Conservation (phyloP, 345 rosid species). For the Gossypium australe region DNA sequence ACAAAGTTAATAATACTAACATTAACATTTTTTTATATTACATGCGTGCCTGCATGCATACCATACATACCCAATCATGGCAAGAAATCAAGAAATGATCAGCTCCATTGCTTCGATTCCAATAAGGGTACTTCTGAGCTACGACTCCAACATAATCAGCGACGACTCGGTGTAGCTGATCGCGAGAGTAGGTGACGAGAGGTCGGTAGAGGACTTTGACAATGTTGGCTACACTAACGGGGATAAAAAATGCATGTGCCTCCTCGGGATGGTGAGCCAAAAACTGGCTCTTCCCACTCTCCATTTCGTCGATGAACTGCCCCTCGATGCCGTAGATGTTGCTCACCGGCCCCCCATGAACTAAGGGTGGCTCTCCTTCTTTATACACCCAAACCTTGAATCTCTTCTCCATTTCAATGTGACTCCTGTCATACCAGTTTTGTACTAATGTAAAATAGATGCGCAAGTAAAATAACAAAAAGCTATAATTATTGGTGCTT, state of each 20-base stretch:
- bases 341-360: slow-evolving; percentile 20
- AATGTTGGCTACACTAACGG: slow-evolving; percentile 22
- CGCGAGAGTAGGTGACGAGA: slow-evolving; percentile 21
- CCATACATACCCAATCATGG: slow-evolving; percentile 50
- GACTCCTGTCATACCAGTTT: slow-evolving; percentile 19
- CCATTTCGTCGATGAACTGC: slow-evolving; percentile 35
- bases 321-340: slow-evolving; percentile 29
- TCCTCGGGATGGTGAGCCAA: slow-evolving; percentile 23
- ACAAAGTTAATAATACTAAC: no score
- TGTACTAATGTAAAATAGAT: no score
- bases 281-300: slow-evolving; percentile 21
- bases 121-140: slow-evolving; percentile 42
- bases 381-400: slow-evolving; percentile 32
- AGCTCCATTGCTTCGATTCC: slow-evolving; percentile 56
- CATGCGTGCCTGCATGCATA: no score
- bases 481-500: no score
- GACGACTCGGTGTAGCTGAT: neutral
- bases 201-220: slow-evolving; percentile 20
- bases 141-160: slow-evolving; percentile 34
- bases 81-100: slow-evolving; percentile 58
- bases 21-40: no score
- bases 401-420: slow-evolving; percentile 34
- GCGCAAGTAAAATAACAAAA: no score
- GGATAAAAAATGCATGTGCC: slow-evolving; percentile 34
- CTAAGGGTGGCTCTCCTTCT: slow-evolving; percentile 31